Evolutionary conservation across 441 rosid species (phyloP).

Genomic region (Metrosideros polymorpha): DNA sequence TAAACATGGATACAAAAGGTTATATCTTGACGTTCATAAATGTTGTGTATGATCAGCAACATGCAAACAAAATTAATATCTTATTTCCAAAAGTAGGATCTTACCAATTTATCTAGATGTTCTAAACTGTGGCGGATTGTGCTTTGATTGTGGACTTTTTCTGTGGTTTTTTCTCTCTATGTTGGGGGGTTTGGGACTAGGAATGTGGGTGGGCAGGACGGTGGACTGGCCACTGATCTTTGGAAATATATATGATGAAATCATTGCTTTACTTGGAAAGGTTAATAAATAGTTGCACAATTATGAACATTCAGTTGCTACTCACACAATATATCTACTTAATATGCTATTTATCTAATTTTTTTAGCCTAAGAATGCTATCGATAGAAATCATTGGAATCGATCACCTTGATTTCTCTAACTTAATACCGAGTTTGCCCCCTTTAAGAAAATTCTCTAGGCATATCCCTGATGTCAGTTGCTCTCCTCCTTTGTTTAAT

Average conservation of each 20-base stretch:
- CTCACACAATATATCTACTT: not conserved
- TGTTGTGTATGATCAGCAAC: not conserved
- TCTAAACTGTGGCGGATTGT: not conserved
- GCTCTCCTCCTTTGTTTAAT: not conserved
- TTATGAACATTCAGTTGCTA: not conserved
- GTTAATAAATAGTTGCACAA: not conserved
- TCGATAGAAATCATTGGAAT: not conserved
- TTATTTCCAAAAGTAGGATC: not conserved
- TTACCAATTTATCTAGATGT: not conserved
- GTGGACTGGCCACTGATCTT: not conserved
- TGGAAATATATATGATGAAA: not conserved
- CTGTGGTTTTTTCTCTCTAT: not conserved
- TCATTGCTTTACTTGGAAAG: not conserved
- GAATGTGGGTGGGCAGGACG: not conserved
- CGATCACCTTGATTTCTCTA: not conserved
- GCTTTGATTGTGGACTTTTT: not conserved
- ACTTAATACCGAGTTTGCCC: not conserved
- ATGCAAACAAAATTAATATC: not conserved
- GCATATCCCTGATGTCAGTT: not conserved
- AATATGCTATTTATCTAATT: not conserved
- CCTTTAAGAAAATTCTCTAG: not conserved
- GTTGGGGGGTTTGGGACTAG: not conserved
- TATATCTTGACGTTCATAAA: not conserved
- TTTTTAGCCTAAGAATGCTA: not conserved
- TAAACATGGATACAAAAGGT: not conserved